Conservation (phyloP, 805 yeast species). For the Brettanomyces sp. region DNA sequence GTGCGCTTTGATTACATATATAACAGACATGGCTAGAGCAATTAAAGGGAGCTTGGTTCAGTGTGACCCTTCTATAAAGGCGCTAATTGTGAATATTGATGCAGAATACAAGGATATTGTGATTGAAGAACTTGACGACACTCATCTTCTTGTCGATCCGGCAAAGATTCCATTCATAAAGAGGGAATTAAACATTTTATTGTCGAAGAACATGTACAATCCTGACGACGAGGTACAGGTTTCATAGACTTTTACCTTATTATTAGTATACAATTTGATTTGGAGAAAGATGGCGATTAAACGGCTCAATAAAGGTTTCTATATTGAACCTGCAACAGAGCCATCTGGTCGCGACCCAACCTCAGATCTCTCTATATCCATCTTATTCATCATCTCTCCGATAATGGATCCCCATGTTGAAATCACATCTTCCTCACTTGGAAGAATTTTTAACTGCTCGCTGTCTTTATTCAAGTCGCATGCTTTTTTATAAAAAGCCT, state of each 20-base stretch:
- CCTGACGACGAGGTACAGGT: slow-evolving; percentile 56
- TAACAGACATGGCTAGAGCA: slow-evolving; percentile 37
- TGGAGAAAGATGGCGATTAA: too few species aligned
- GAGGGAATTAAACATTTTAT: slow-evolving; percentile 60
- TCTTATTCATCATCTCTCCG: slow-evolving; percentile 17
- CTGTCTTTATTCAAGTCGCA: slow-evolving; percentile 20
- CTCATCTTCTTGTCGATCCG: slow-evolving; percentile 76
- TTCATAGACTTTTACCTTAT: too few species aligned
- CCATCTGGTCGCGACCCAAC: too few species aligned
- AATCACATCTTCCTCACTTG: slow-evolving; percentile 57
- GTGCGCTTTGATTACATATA: too few species aligned
- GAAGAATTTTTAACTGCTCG: slow-evolving; percentile 33
- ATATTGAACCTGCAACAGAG: too few species aligned
- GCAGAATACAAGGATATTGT: slow-evolving; percentile 60
- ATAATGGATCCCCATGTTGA: slow-evolving; percentile 26
- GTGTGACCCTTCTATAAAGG: slow-evolving; percentile 85
- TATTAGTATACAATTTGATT: too few species aligned
- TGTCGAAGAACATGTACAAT: slow-evolving; percentile 78
- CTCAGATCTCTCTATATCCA: slow-evolving; percentile 1
- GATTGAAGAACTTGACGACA: slow-evolving; percentile 80
- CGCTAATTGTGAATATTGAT: slow-evolving; percentile 78
- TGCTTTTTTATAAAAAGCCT: slow-evolving; percentile 33
- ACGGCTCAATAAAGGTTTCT: too few species aligned
- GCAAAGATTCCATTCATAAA: slow-evolving; percentile 70
- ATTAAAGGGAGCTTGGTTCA: slow-evolving; percentile 45